phyloP scores from a whole-genome alignment of 352 stramenopile species.

The Phytophthora pluvialis region DNA sequence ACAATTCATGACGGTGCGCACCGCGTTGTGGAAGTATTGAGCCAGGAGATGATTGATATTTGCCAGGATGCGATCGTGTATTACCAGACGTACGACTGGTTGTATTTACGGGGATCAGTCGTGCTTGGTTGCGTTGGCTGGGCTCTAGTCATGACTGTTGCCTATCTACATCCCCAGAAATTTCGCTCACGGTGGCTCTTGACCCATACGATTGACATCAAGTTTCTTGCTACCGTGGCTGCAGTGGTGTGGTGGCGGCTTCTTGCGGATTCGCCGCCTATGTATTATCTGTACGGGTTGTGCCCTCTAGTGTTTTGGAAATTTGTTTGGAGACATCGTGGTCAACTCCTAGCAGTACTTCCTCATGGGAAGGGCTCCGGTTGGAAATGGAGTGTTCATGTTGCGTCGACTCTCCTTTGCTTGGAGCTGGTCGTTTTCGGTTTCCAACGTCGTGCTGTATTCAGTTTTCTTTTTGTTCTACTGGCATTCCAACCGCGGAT shows the following conservation, averaged over 20 bases:
- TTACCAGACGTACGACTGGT: slow-evolving; percentile 85
- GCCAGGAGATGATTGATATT: slow-evolving; percentile 68
- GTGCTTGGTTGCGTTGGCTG: slow-evolving; percentile 74
- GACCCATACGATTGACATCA: slow-evolving; percentile 15
- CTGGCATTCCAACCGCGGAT: slow-evolving; percentile 48
- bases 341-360: slow-evolving; percentile 26
- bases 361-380: not conserved
- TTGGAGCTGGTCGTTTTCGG: slow-evolving; percentile 68
- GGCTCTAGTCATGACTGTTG: slow-evolving; percentile 62
- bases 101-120: slow-evolving; percentile 72
- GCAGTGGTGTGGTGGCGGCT: slow-evolving; percentile 47
- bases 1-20: slow-evolving; percentile 33
- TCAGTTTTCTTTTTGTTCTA: slow-evolving; percentile 63
- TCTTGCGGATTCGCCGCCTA: slow-evolving; percentile 66
- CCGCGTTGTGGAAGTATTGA: slow-evolving; percentile 48
- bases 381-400: slow-evolving; percentile 28
- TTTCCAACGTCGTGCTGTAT: slow-evolving; percentile 56
- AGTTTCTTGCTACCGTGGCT: slow-evolving; percentile 18
- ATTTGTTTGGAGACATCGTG: slow-evolving; percentile 51
- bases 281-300: slow-evolving; percentile 73
- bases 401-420: slow-evolving; percentile 34
- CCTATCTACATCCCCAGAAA: slow-evolving; percentile 45
- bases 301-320: slow-evolving; percentile 79
- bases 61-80: slow-evolving; percentile 72
- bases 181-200: slow-evolving; percentile 37